Base-by-base conservation (phyloP, 1,284 basidiomycete species). In the Rhodotorula sp. region DNA sequence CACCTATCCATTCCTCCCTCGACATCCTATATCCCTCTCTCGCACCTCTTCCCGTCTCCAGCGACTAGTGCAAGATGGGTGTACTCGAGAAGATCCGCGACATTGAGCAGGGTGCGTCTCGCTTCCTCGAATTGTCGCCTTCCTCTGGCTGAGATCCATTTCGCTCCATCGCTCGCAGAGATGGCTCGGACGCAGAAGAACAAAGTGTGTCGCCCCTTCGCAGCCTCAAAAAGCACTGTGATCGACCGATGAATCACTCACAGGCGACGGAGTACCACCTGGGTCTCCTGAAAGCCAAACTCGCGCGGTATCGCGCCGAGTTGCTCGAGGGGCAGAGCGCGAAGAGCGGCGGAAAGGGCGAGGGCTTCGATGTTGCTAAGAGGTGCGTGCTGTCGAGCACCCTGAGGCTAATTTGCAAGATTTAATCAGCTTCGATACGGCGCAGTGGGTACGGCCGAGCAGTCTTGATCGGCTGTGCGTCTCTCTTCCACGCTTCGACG, bases 281-380 rank as follows among this genome's bases (percentile, higher is more conserved):
- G 57, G 90, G 89, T 65, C 44, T 92, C 53, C 83, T 94, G 64
- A 94, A 94, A 82, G 92, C 92, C 72, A 94, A 94, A 79, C 84
- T 97, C 44, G 94, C 94, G 8, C 88, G 72, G 11, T 75, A 74
- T 59, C 68, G 74, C 47, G 70, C 68, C 24, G 76, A 78, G 57
- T 72, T 78, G 24, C 74, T 78, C 24, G 77, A 78, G 59, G 70
- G 70, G 36, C 62, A 66, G 3, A 34, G 47, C 7, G 84, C 88
- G 57, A 93, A 93, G 79, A 90, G 89, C 22, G 86, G 90, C 29
- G 88, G 89, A 30, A 85, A 86, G 32, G 94, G 94, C 44, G 87
- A 90, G 73, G 94, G 74, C 1, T 77, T 78, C 62, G 76, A 77
- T 60, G 76, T 97, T 1, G 89, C 94, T 81, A 96, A 96, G 80